Evolutionary conservation across 2,329 filamentous ascomycete species (phyloP).

Genomic region (Colletotrichum euphorbiae): DNA sequence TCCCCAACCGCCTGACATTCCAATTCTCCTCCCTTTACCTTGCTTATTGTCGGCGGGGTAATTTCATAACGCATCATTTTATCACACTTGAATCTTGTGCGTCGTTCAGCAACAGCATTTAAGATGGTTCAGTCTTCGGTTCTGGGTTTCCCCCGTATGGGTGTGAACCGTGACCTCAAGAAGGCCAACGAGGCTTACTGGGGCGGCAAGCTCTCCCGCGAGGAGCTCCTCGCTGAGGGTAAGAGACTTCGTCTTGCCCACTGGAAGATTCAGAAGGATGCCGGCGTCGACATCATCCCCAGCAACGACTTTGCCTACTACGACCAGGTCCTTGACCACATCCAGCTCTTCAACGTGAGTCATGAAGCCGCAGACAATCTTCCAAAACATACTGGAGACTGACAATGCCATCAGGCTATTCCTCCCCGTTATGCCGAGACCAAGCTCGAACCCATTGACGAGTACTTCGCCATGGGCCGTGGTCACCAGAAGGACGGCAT

Average conservation of each 20-base stretch:
- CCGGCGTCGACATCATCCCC: slow-evolving; percentile 96
- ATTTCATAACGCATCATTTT: slow-evolving; percentile 15
- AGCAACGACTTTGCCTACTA: slow-evolving; percentile 99
- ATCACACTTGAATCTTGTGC: slow-evolving; percentile 32
- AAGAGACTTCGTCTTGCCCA: slow-evolving; percentile 96
- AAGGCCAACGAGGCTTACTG: slow-evolving; percentile 99
- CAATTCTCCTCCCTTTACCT: slow-evolving; percentile 25
- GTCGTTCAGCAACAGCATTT: slow-evolving; percentile 47
- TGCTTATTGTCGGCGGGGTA: slow-evolving; percentile 36
- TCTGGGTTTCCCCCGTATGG: slow-evolving; percentile 99
- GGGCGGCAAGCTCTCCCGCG: slow-evolving; percentile 92
- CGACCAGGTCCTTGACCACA: slow-evolving; percentile 97
- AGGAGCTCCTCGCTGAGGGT: slow-evolving; percentile 91
- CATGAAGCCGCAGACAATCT: neutral
- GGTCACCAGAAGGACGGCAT: slow-evolving; percentile 95
- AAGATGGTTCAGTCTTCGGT: slow-evolving; percentile 78
- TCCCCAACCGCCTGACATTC: slow-evolving; percentile 26
- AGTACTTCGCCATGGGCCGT: slow-evolving; percentile 99
- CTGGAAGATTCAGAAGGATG: slow-evolving; percentile 99
- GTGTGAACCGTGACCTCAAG: slow-evolving; percentile 98
- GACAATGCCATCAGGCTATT: slow-evolving; percentile 72
- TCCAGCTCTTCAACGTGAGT: slow-evolving; percentile 95
- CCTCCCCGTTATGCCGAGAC: slow-evolving; percentile 95
- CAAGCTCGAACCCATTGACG: slow-evolving; percentile 87
- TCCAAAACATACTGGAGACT: slow-evolving; percentile 6